Evolutionary conservation across 1,284 basidiomycete species (phyloP).

Genomic region (Marasmius fiardii): DNA sequence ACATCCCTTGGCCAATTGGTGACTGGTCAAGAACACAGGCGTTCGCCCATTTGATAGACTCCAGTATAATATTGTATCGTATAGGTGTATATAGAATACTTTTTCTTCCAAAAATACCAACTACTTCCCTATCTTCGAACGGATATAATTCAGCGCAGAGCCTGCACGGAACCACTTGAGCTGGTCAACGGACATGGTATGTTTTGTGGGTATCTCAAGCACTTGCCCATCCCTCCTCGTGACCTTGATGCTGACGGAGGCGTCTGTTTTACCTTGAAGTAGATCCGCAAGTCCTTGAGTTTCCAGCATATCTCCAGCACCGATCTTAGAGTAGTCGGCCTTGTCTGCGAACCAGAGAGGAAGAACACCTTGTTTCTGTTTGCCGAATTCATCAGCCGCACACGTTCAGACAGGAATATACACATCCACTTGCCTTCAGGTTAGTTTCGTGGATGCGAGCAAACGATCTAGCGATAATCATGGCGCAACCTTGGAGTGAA

Average conservation of each 20-base stretch:
- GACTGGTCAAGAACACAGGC: slow-evolving; percentile 1
- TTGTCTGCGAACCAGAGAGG: slow-evolving; percentile 92
- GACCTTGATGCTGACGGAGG: slow-evolving; percentile 65
- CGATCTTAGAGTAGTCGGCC: slow-evolving; percentile 79
- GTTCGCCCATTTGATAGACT: too few relatives aligned
- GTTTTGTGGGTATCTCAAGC: slow-evolving; percentile 71
- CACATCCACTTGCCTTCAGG: slow-evolving; percentile 64
- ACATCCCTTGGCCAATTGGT: slow-evolving; percentile 25
- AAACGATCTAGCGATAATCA: slow-evolving; percentile 90
- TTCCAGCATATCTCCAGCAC: slow-evolving; percentile 73
- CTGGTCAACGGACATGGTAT: slow-evolving; percentile 90
- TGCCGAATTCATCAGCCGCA: slow-evolving; percentile 3
- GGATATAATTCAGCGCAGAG: slow-evolving; percentile 84
- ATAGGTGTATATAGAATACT: slow-evolving; percentile 11
- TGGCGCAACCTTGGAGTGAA: slow-evolving; percentile 58
- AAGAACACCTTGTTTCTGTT: slow-evolving; percentile 90
- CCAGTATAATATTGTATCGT: slow-evolving; percentile 10
- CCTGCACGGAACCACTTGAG: slow-evolving; percentile 85
- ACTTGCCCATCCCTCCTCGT: slow-evolving; percentile 62
- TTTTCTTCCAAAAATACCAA: neutral
- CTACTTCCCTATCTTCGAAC: slow-evolving; percentile 41
- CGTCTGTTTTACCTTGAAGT: slow-evolving; percentile 46
- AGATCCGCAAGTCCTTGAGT: slow-evolving; percentile 51
- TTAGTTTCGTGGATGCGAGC: slow-evolving; percentile 99
- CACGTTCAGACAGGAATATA: neutral